Conservation (phyloP, 768 basidiomycete species). For the Mycena polygramma region DNA sequence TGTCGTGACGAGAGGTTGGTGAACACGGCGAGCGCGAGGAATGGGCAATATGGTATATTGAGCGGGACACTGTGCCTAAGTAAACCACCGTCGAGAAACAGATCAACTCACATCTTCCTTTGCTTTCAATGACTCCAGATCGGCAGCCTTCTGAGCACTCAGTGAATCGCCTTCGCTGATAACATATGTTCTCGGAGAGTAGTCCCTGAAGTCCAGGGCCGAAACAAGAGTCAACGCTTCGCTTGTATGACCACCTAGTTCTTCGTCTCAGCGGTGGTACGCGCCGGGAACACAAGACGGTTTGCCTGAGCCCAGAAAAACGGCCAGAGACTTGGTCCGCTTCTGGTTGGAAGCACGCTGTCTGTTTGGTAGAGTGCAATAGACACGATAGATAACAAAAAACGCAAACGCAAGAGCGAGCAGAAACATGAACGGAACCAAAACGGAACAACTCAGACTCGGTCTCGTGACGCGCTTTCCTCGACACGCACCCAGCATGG, state of each 20-base stretch:
- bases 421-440: not conserved
- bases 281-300: constrained; percentile 25
- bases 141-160: constrained; percentile 77
- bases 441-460: not conserved
- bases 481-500: constrained; percentile 45
- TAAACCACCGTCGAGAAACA: constrained; percentile 1
- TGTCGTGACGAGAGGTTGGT: constrained; percentile 81
- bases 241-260: constrained; percentile 91
- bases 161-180: constrained; percentile 85
- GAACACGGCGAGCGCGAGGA: constrained; percentile 90
- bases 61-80: constrained; percentile 24
- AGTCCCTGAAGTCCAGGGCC: constrained; percentile 80
- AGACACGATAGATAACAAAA: constrained; percentile 32
- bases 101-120: constrained; percentile 36
- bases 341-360: not conserved
- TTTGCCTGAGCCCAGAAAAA: constrained; percentile 95
- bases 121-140: constrained; percentile 67
- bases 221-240: constrained; percentile 85
- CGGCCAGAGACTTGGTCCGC: constrained; percentile 62
- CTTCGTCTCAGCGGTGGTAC: constrained; percentile 26
- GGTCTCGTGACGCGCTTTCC: constrained; percentile 4
- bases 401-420: constrained; percentile 6
- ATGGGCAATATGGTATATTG: constrained; percentile 72
- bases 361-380: constrained; percentile 27
- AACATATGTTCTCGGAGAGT: constrained; percentile 84